phyloP scores from a whole-genome alignment of 768 basidiomycete genomes.

The Tylopilus balloui region DNA sequence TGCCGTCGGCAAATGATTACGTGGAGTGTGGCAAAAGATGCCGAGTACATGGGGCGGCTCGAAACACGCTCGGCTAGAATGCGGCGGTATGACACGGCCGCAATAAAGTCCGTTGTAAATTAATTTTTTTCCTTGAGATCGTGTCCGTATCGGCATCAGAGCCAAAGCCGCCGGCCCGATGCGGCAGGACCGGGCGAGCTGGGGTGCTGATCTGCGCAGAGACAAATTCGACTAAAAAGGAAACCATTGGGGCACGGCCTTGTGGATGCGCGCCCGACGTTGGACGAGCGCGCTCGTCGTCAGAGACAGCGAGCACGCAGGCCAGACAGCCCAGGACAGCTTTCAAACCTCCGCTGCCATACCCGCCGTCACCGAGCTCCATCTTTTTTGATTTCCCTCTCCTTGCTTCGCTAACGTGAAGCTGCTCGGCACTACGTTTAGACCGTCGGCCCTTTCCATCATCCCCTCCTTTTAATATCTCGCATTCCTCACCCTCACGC shows the following conservation, averaged over 20 bases:
- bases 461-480: conserved; percentile 26
- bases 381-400: conserved; percentile 15
- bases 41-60: conserved; percentile 15
- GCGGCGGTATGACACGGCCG: neutral
- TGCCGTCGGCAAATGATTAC: conserved; percentile 27
- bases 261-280: neutral
- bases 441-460: conserved; percentile 25
- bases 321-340: neutral
- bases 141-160: conserved; percentile 26
- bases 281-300: conserved; percentile 10
- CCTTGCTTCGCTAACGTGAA: conserved; percentile 25
- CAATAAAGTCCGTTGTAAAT: conserved; percentile 1
- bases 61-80: neutral
- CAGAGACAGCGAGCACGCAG: conserved; percentile 2
- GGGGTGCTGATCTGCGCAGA: conserved; percentile 24
- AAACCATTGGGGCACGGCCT: conserved; percentile 3
- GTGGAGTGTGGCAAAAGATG: conserved; percentile 8
- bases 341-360: neutral
- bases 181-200: conserved; percentile 23
- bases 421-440: conserved; percentile 24
- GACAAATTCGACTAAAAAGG: conserved; percentile 18
- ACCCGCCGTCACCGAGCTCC: neutral
- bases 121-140: conserved; percentile 12
- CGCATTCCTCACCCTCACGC: neutral
- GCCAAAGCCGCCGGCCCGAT: conserved; percentile 34